Evolutionary conservation across 2,329 filamentous ascomycete genomes (phyloP), one percentile per base, ranked within the genome.

Genomic region (Diplodia corticola): DNA sequence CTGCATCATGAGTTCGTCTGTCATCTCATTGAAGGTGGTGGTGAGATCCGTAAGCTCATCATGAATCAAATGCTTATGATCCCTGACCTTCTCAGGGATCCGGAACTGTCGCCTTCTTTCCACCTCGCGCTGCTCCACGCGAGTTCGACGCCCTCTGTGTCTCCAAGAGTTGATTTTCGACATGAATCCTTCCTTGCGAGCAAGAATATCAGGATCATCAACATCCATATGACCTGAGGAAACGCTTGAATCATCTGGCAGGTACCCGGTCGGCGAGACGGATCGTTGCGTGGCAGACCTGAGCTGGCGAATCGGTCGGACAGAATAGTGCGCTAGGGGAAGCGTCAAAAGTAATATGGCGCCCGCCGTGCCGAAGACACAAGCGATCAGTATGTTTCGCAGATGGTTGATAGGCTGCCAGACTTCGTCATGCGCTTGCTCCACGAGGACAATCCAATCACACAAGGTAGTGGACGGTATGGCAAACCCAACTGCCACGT

Each of bases 21-120:
- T 91, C 93, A 97, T 97, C 72, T 93, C 91, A 74, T 97, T 97
- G 80, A 96, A 97, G 0, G 91, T 96, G 46, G 81, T 82, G 0
- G 91, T 95, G 15, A 96, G 83, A 74, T 96, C 93, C 0, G 92
- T 96, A 26, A 89, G 78, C 74, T 97, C 93, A 74, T 97, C 93
- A 1, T 91, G 91, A 63, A 97, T 83, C 44, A 88, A 83, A 72
- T 93, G 90, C 69, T 88, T 91, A 24, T 87, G 83, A 66, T 92
- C 89, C 64, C 87, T 87, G 10, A 97, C 93, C 74, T 91, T 92
- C 15, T 87, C 88, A 0, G 93, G 93, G 48, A 97, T 96, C 69
- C 91, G 92, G 77, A 96, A 97, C 35, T 85, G 84, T 59, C 83
- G 83, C 46, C 84, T 74, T 28, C 76, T 73, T 66, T 75, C 75